Conservation (phyloP, 2,329 filamentous ascomycete genomes). For the Colletotrichum filicis region DNA sequence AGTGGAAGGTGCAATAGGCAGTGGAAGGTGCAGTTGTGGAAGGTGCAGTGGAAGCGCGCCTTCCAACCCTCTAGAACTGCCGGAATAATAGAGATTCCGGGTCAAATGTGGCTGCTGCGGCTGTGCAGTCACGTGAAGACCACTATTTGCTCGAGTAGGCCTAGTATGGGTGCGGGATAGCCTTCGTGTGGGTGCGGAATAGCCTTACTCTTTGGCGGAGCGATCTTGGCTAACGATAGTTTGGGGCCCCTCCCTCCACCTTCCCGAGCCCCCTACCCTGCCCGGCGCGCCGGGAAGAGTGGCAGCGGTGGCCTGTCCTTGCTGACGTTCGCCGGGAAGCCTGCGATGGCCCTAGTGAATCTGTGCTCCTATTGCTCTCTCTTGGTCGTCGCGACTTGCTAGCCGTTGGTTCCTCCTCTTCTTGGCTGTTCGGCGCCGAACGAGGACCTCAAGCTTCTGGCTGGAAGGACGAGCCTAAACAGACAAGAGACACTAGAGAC, state of each 20-base stretch:
- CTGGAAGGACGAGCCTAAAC: neutral
- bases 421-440: neutral
- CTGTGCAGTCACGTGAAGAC: no score
- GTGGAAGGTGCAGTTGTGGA: no score
- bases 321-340: slow-evolving; percentile 29
- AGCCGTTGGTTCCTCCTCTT: neutral
- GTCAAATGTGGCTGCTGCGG: no score
- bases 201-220: neutral
- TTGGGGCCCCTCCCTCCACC: neutral
- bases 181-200: no score
- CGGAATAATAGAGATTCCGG: no score
- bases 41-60: no score
- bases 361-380: neutral
- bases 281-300: slow-evolving; percentile 21
- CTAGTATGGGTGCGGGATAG: no score
- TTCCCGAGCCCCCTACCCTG: neutral
- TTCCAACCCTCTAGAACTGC: no score
- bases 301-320: slow-evolving; percentile 26
- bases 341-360: neutral
- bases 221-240: neutral
- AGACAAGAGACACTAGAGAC: neutral
- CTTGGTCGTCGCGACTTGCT: neutral
- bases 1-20: no score
- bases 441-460: neutral
- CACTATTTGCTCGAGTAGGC: no score